phyloP scores from a whole-genome alignment of 2,329 filamentous ascomycete genomes.

The Gaeumannomyces tritici region DNA sequence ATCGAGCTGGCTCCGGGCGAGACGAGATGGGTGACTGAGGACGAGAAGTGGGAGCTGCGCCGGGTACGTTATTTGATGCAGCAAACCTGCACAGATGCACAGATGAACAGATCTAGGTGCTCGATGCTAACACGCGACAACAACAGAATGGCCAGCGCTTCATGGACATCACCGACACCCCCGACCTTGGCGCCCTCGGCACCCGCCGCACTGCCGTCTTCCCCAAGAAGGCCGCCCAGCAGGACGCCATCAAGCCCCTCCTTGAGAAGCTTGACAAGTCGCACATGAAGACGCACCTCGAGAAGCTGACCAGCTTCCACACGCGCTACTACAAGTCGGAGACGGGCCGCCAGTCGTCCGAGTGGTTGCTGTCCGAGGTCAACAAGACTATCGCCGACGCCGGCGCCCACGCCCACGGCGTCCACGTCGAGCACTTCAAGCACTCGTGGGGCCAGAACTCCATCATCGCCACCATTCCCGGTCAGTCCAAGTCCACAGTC shows the following conservation, averaged over 20 bases:
- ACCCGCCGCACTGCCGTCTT: slow-evolving; percentile 21
- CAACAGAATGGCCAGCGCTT: slow-evolving; percentile 71
- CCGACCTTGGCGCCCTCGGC: slow-evolving; percentile 45
- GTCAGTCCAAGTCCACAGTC: slow-evolving; percentile 72
- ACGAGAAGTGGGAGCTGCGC: slow-evolving; percentile 88
- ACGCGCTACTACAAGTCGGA: slow-evolving; percentile 72
- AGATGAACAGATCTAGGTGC: too few species aligned
- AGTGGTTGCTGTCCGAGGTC: slow-evolving; percentile 75
- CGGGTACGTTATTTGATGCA: slow-evolving; percentile 45
- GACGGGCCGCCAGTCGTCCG: slow-evolving; percentile 73
- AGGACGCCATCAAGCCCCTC: slow-evolving; percentile 58
- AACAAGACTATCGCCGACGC: slow-evolving; percentile 60
- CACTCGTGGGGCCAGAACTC: slow-evolving; percentile 87
- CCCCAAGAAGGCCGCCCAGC: slow-evolving; percentile 32
- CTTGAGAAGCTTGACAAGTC: slow-evolving; percentile 61
- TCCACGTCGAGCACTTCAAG: slow-evolving; percentile 62
- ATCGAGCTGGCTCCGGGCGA: slow-evolving; percentile 80
- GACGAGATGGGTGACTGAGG: slow-evolving; percentile 81
- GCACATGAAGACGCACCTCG: slow-evolving; percentile 68
- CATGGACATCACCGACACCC: slow-evolving; percentile 83
- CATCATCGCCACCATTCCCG: slow-evolving; percentile 86
- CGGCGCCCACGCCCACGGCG: slow-evolving; percentile 57
- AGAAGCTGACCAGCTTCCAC: slow-evolving; percentile 70
- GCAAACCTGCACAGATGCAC: not conserved
- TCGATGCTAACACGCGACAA: not conserved